A percentile compares a stretch with the other conserved stretches of the same genome.
These are phyloP conservation scores for Suillus discolor DNA, from an alignment of 768 basidiomycete genomes.

Conservation along the genomic window DNA sequence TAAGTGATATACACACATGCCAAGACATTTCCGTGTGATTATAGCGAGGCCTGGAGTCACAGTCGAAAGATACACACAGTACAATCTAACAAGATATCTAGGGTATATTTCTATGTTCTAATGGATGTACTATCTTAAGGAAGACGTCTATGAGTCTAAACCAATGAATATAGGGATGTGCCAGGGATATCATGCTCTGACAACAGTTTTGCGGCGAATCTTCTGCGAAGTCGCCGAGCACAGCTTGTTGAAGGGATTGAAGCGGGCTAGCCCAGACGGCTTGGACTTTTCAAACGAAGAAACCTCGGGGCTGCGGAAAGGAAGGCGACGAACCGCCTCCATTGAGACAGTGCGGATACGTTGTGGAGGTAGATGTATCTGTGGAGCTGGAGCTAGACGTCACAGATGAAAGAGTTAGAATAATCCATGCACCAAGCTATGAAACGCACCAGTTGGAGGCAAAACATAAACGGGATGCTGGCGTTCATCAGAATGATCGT, in stretches of 20 bases:
- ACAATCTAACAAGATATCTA: not conserved
- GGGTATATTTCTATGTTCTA: not conserved
- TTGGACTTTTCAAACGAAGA: conserved; percentile 2
- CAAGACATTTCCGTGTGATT: conserved; percentile 8
- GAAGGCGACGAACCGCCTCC: conserved; percentile 1
- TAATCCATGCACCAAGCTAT: too few species aligned
- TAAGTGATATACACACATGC: conserved; percentile 5
- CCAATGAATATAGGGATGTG: not conserved
- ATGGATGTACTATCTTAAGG: not conserved
- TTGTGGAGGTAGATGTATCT: not conserved
- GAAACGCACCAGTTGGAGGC: not conserved
- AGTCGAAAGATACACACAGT: not conserved
- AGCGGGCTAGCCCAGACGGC: conserved; percentile 8
- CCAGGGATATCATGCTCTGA: conserved; percentile 11
- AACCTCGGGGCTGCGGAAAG: not conserved
- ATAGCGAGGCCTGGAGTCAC: conserved; percentile 3
- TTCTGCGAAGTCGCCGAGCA: not conserved
- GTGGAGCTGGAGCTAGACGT: not conserved
- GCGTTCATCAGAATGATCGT: not conserved
- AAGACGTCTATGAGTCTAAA: not conserved
- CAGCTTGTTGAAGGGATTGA: conserved; percentile 18
- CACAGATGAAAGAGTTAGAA: not conserved
- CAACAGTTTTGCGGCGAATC: conserved; percentile 12
- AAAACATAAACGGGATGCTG: not conserved
- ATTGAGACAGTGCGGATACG: not conserved